These are phyloP conservation scores for Aechmea fasciata DNA, from an alignment of 176 grass and related monocot genomes.

Conservation along the genomic window DNA sequence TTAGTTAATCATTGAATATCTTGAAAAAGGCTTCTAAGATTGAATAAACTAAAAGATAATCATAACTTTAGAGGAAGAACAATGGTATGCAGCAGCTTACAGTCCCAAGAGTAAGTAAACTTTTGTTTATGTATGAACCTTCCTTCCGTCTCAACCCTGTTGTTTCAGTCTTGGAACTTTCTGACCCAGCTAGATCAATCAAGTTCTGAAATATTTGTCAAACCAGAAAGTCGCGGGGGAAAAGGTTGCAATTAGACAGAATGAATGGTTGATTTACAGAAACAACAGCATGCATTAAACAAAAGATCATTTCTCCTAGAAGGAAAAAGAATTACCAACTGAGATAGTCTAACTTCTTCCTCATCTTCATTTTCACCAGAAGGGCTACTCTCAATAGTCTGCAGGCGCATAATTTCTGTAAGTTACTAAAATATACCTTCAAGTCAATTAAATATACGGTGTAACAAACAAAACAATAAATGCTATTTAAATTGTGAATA, in stretches of 20 bases:
- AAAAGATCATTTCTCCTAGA: neutral
- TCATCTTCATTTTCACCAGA: constrained; percentile 66
- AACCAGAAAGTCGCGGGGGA: neutral
- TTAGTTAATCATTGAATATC: too few relatives aligned
- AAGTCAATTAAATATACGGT: neutral
- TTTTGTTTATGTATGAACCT: constrained; percentile 99
- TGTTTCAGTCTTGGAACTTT: constrained; percentile 99
- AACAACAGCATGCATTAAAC: constrained; percentile 13
- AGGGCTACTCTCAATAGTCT: constrained; percentile 92
- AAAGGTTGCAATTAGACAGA: neutral
- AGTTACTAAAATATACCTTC: constrained; percentile 13
- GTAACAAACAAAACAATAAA: too few relatives aligned
- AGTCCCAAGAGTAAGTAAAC: constrained; percentile 94
- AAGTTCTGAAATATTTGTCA: constrained; percentile 45
- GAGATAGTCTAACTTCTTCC: constrained; percentile 82
- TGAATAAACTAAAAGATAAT: neutral
- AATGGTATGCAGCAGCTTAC: constrained; percentile 37
- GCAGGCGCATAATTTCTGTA: constrained; percentile 16
- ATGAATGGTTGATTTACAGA: neutral
- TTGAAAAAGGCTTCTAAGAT: neutral
- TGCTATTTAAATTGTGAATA: too few relatives aligned
- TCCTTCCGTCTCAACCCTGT: constrained; percentile 92
- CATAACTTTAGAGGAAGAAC: constrained; percentile 12
- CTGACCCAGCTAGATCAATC: constrained; percentile 96
- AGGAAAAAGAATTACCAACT: constrained; percentile 58